Base-by-base conservation (phyloP, 768 basidiomycete genomes). In the Leccinum aurantiacum region DNA sequence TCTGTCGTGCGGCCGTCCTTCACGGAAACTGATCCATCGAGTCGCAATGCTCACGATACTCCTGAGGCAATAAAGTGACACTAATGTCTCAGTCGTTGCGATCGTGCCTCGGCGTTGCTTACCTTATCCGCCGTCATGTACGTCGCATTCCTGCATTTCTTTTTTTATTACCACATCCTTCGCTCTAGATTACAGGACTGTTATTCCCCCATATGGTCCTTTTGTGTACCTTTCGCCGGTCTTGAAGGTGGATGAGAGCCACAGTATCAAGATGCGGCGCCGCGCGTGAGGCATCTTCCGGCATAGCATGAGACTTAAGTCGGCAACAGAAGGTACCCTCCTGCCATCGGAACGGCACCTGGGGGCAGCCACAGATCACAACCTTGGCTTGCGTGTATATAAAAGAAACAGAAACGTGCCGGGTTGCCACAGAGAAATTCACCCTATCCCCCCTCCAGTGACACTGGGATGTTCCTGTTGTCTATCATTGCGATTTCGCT, bases 401-500 rank as follows among this genome's bases (percentile, higher is more conserved):
- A 65, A 62, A 63, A 48, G 55, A 38, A 6, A 22, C 11, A 7
- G 8, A 22, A 37, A 31, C 2, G 6, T 19, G 8, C 25, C 11
- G 0, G 11, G 6, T 14, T 1, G n/a, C 6, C 8, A 3, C 24
- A n/a, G 17, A 9, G 6, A 10, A 7, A 3, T 17, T 22, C 25
- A 11, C 2, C 15, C 3, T 37, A 9, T 22, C 3, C 1, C 13
- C 1, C 13, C 29, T 48, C 14, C 22, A 10, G 22, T 17, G 47
- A 50, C 4, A 14, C 24, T 29, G 29, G 6, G 17, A 66, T 66
- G 62, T 13, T 62, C 7, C 54, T 38, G 8, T 35, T 62, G 17
- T 41, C 37, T 15, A 17, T 63, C 49, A 19, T 71, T 55, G 38
- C 48, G 4, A 38, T 60, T 35, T 60, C 24, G 9, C 47, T 72